These are phyloP conservation scores for Fusarium sp. DNA, from an alignment of 2,329 filamentous ascomycete genomes.

Conservation along the genomic window DNA sequence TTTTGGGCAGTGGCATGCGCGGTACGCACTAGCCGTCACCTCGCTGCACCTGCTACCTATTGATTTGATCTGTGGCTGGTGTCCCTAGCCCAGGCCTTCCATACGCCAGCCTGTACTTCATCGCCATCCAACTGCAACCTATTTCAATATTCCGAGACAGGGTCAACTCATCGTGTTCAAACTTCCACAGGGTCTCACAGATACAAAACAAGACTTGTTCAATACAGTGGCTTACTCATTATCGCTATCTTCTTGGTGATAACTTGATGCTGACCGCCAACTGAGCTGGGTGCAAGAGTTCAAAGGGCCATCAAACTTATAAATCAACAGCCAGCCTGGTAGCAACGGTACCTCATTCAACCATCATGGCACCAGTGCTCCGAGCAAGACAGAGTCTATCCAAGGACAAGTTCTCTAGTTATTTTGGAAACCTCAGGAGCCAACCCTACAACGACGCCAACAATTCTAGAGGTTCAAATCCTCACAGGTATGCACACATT, in stretches of 20 bases:
- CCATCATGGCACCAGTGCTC: slow-evolving; percentile 55
- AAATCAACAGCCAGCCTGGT: background rate
- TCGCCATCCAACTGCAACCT: slow-evolving; percentile 19
- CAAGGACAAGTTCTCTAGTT: slow-evolving; percentile 74
- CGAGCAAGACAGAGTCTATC: slow-evolving; percentile 66
- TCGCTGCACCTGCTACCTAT: background rate
- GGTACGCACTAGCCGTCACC: slow-evolving; percentile 18
- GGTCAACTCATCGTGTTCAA: background rate
- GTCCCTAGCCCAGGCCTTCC: background rate
- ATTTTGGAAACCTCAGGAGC: slow-evolving; percentile 76
- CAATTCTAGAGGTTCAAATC: slow-evolving; percentile 62
- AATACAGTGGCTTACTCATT: background rate
- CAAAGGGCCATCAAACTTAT: background rate
- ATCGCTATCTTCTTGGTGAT: background rate
- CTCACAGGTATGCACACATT: slow-evolving; percentile 63
- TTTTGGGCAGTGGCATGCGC: slow-evolving; percentile 29
- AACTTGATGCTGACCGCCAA: background rate
- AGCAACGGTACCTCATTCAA: background rate
- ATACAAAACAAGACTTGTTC: background rate
- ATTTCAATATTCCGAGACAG: slow-evolving; percentile 7
- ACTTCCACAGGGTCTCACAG: background rate
- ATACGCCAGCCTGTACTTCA: slow-evolving; percentile 10
- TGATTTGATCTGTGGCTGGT: slow-evolving; percentile 10
- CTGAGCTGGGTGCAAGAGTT: background rate
- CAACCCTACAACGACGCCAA: slow-evolving; percentile 75